A percentile compares a stretch with the other conserved stretches of the same genome.
These are phyloP conservation scores for Halenospora varia DNA, from an alignment of 495 filamentous ascomycete genomes.

Conservation along the genomic window DNA sequence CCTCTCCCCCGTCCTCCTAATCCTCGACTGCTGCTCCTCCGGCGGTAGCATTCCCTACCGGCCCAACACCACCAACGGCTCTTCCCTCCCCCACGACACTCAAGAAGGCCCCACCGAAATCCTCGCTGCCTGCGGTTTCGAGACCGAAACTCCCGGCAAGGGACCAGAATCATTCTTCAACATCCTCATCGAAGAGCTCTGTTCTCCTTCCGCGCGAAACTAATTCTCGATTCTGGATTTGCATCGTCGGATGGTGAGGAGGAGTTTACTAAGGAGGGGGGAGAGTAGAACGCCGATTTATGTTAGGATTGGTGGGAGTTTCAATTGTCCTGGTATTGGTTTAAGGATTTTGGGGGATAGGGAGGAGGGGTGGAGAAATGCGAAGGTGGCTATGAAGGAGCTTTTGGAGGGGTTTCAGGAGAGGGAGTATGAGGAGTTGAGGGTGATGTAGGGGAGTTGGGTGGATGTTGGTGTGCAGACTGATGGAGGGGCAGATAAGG, in stretches of 20 bases:
- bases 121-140: not conserved
- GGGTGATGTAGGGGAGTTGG: no score
- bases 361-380: no score
- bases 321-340: not conserved
- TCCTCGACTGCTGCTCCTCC: not conserved
- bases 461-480: no score
- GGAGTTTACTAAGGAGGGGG: not conserved
- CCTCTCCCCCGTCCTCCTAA: not conserved
- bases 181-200: not conserved
- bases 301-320: not conserved
- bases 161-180: not conserved
- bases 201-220: not conserved
- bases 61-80: not conserved
- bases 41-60: not conserved
- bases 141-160: not conserved
- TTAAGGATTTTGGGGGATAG: no score
- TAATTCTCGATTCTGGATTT: not conserved
- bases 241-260: not conserved
- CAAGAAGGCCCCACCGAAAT: not conserved
- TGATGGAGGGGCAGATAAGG: no score
- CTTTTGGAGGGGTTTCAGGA: no score
- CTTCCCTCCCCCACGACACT: not conserved
- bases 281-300: not conserved
- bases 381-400: no score
- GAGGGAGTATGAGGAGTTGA: no score